Evolutionary conservation across 208 protist species (phyloP), one percentile per base, ranked within the genome.

Genomic region (Acanthamoeba royreba): DNA sequence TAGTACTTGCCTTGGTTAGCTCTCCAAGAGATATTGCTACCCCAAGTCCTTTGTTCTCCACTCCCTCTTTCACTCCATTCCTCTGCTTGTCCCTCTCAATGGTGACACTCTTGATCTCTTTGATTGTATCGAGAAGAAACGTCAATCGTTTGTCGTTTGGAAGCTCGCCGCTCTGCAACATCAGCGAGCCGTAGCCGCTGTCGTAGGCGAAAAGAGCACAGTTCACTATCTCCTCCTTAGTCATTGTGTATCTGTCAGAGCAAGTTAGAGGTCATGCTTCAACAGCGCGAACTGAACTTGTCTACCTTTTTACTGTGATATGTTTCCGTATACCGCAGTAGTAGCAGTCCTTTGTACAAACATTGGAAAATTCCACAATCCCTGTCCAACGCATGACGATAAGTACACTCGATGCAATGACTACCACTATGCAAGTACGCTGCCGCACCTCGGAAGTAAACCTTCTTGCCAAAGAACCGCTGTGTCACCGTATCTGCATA

Each of bases 301-400:
- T n/a, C n/a, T 45, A 92, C 25, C 49, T 33, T n/a, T 72, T 72
- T 31, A 86, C 52, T 22, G 42, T 31, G 15, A 94, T 79, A 40
- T 94, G 42, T 61, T 94, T 95, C 8, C 95, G 86, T 31, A 97
- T 97, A 19, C 96, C 96, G 66, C 96, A 97, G 49, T 97, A 97
- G 46, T 94, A 55, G 52, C 96, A 97, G 42, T 95, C 47, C n/a
- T 97, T 97, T 28, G 77, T 58, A 52, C 96, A 97, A 0, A 94
- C 94, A 81, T 97, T 97, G 15, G 95, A 96, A 87, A 97, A 97
- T 74, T 97, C 95, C 19, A 96, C 61, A 15, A 96, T 95, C 22
- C 93, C 95, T 92, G 53, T n/a, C n/a, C 46, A 89, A 19, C 9
- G 33, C 17, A 17, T 43, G 31, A 28, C 25, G 9, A 25, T n/a